phyloP scores from a whole-genome alignment of 208 protist species.

The Acanthamoeba triangularis region DNA sequence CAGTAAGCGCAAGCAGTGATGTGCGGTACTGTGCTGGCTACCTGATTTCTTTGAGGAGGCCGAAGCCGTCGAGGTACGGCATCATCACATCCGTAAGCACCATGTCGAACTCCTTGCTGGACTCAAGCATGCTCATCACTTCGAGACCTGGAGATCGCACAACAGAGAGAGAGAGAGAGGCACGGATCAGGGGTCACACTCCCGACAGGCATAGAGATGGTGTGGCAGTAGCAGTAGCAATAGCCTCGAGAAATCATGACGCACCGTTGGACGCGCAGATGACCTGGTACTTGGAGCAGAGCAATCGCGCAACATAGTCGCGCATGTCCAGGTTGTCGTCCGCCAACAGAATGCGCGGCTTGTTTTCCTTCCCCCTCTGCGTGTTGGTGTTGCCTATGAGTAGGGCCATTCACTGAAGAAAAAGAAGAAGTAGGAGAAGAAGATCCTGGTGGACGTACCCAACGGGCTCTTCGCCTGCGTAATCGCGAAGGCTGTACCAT shows the following conservation, averaged over 20 bases:
- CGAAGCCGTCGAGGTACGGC: conserved; percentile 76
- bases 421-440: background rate
- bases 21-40: background rate
- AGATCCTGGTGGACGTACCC: background rate
- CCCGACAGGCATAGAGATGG: background rate
- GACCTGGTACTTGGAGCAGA: conserved; percentile 51
- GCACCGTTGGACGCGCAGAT: conserved; percentile 37
- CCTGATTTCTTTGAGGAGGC: conserved; percentile 10
- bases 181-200: background rate
- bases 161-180: background rate
- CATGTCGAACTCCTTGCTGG: conserved; percentile 35
- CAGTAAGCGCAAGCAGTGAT: background rate
- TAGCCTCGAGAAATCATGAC: background rate
- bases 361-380: background rate
- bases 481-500: background rate
- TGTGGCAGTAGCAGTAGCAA: background rate
- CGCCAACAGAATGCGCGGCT: conserved; percentile 35
- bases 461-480: background rate
- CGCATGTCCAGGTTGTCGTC: conserved; percentile 80
- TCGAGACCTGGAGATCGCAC: conserved; percentile 11
- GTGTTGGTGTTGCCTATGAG: background rate
- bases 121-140: background rate
- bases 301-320: conserved; percentile 66
- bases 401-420: background rate
- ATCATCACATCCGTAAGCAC: conserved; percentile 81